Conservation (phyloP, 257 asterid genomes). For the Salvia miltiorrhiza region DNA sequence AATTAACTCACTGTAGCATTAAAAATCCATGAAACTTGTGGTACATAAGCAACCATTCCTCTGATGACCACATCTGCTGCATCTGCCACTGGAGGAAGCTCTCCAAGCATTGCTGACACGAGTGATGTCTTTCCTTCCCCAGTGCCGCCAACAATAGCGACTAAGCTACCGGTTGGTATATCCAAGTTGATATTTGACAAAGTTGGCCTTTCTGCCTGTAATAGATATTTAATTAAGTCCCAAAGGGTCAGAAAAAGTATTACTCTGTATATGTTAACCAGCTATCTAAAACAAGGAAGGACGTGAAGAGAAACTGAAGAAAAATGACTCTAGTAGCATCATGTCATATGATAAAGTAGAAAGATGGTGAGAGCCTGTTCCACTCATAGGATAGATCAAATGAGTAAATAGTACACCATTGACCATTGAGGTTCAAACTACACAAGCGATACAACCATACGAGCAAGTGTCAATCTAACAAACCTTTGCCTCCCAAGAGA, state of each 20-base stretch:
- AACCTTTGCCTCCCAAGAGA: constrained; percentile 97
- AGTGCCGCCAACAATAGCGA: constrained; percentile 91
- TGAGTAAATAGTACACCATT: background rate
- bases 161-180: constrained; percentile 80
- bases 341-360: background rate
- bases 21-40: constrained; percentile 98
- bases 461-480: constrained; percentile 12
- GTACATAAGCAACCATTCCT: constrained; percentile 92
- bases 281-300: constrained; percentile 9
- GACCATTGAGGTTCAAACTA: background rate
- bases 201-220: constrained; percentile 73
- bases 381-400: background rate
- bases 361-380: background rate
- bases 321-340: background rate
- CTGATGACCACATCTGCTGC: constrained; percentile 59
- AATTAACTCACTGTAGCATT: constrained; percentile 80
- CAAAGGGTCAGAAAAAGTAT: background rate
- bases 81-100: constrained; percentile 76
- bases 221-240: constrained; percentile 19
- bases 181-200: constrained; percentile 84
- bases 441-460: background rate
- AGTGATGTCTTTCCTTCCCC: constrained; percentile 99
- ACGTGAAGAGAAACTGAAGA: background rate
- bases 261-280: background rate
- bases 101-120: constrained; percentile 97